These are phyloP conservation scores for Hamamelis virginiana DNA, from an alignment of 164 flowering plant species.

Conservation along the genomic window DNA sequence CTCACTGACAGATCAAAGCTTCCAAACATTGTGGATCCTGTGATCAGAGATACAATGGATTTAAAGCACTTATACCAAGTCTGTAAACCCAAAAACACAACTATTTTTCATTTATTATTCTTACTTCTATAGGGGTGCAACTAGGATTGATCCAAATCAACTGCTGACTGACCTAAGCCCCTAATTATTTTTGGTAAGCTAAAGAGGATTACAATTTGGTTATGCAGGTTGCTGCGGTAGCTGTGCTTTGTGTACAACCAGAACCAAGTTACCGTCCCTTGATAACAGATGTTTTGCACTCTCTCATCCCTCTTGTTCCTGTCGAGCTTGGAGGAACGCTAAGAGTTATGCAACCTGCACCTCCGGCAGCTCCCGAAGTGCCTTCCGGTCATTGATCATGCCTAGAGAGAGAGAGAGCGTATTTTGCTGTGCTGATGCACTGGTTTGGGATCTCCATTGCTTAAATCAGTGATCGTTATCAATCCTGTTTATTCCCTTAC, in stretches of 20 bases:
- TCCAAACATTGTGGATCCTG: constrained; percentile 90
- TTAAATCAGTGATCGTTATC: neutral
- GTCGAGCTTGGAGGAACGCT: constrained; percentile 75
- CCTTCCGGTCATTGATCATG: neutral
- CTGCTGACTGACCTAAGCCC: neutral
- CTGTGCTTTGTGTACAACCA: constrained; percentile 82
- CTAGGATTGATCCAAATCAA: neutral
- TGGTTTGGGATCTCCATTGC: constrained; percentile 2
- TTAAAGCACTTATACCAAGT: constrained; percentile 94
- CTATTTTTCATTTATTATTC: neutral
- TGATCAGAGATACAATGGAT: constrained; percentile 76
- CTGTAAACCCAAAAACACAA: constrained; percentile 12
- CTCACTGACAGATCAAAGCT: constrained; percentile 91
- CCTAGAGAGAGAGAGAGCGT: neutral
- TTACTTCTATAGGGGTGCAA: neutral
- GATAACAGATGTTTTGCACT: constrained; percentile 78
- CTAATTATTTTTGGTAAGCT: neutral
- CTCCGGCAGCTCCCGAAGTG: constrained; percentile 11
- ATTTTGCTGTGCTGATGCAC: neutral
- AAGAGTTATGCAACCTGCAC: constrained; percentile 34
- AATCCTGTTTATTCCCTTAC: neutral
- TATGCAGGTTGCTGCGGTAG: constrained; percentile 81
- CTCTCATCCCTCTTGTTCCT: constrained; percentile 77
- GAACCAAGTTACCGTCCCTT: constrained; percentile 85
- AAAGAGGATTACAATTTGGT: neutral